Conservation (phyloP, 257 asterid genomes). For the Fraxinus anomala region DNA sequence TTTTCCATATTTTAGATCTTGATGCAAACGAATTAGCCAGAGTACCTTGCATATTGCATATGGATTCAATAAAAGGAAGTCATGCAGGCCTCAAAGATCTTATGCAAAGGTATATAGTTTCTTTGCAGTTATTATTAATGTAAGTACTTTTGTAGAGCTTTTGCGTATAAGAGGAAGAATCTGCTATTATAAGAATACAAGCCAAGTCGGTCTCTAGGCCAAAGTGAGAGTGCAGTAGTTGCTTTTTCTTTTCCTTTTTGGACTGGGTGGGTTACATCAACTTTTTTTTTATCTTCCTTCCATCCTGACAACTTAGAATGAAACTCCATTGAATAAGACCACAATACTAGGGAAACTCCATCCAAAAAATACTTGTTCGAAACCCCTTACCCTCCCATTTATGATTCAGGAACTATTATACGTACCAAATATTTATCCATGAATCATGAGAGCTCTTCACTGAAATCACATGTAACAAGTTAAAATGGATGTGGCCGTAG, state of each 20-base stretch:
- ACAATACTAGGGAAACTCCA: background rate
- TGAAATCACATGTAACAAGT: conserved; percentile 17
- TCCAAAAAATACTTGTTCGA: conserved; percentile 5
- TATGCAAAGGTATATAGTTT: conserved; percentile 47
- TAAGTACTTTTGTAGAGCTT: background rate
- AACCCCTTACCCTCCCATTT: background rate
- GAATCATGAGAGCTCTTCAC: background rate
- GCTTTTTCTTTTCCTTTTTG: conserved; percentile 16
- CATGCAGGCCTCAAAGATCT: conserved; percentile 61
- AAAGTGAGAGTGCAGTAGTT: background rate
- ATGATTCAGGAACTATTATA: background rate
- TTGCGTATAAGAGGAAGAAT: conserved; percentile 2
- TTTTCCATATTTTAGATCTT: conserved; percentile 46
- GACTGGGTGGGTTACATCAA: conserved; percentile 13
- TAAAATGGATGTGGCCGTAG: background rate
- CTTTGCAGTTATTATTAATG: background rate
- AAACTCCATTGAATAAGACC: background rate
- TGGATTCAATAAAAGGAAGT: conserved; percentile 61
- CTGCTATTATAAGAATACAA: conserved; percentile 7
- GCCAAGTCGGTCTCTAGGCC: background rate
- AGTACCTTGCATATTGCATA: conserved; percentile 65
- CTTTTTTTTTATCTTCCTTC: conserved; percentile 1
- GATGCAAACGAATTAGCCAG: conserved; percentile 37
- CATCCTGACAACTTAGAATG: background rate
- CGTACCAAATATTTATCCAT: no score